Conservation (phyloP, 2,329 filamentous ascomycete species). For the Pseudopithomyces maydicus region DNA sequence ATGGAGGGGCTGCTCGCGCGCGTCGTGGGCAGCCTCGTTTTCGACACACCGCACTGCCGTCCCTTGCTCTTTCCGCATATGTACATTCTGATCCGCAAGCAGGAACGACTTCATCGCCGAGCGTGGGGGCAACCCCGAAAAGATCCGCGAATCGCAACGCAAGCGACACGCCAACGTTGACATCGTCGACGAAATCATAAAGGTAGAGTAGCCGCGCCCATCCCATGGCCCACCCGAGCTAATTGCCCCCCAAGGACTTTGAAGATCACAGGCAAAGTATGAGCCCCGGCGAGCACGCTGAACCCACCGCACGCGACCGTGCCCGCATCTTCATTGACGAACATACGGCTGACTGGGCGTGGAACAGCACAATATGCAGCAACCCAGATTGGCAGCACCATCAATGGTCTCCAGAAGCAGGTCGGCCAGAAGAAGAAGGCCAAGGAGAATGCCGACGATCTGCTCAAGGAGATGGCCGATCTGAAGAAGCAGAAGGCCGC, state of each 20-base stretch:
- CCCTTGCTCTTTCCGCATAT: too few species aligned
- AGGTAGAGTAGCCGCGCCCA: too few species aligned
- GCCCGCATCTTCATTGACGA: neutral
- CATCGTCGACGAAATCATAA: conserved; percentile 88
- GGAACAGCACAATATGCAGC: conserved; percentile 71
- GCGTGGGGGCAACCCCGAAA: conserved; percentile 87
- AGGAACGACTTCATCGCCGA: conserved; percentile 66
- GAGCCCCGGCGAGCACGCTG: neutral
- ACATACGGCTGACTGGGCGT: conserved; percentile 3
- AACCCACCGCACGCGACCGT: conserved; percentile 2
- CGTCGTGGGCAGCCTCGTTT: too few species aligned
- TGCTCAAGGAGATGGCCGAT: conserved; percentile 77
- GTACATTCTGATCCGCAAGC: conserved; percentile 33
- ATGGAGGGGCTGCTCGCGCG: too few species aligned
- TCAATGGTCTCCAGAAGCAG: conserved; percentile 88
- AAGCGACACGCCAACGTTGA: conserved; percentile 80
- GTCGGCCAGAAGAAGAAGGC: conserved; percentile 89
- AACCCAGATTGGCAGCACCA: conserved; percentile 79
- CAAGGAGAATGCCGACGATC: conserved; percentile 83
- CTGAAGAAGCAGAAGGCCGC: conserved; percentile 83
- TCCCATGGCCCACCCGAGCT: too few species aligned
- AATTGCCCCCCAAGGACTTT: conserved; percentile 59
- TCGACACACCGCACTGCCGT: too few species aligned
- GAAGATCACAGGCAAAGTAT: conserved; percentile 80
- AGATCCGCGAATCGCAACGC: conserved; percentile 89